Evolutionary conservation across 2,329 filamentous ascomycete genomes (phyloP).

Genomic region (Xylariaceae sp.): DNA sequence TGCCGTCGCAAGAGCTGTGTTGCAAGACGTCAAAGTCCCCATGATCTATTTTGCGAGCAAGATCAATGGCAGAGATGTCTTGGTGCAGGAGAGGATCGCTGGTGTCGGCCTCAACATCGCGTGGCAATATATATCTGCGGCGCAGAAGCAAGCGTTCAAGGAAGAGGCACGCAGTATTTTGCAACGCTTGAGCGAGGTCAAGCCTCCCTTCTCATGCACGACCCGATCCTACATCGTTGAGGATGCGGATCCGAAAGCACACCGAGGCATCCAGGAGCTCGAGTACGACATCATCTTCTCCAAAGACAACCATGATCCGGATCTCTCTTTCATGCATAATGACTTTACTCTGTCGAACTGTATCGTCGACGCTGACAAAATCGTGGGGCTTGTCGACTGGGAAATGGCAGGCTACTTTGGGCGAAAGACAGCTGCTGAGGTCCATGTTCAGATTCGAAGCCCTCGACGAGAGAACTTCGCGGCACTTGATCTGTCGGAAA

Average conservation of each 20-base stretch:
- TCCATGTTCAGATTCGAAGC: slow-evolving; percentile 9
- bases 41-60: slow-evolving; percentile 16
- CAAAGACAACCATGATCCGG: slow-evolving; percentile 6
- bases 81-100: slow-evolving; percentile 19
- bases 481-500: slow-evolving; percentile 12
- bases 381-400: slow-evolving; percentile 22
- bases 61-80: slow-evolving; percentile 14
- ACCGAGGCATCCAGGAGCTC: slow-evolving; percentile 5
- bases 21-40: slow-evolving; percentile 16
- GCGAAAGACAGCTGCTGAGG: slow-evolving; percentile 4
- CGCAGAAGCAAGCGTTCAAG: slow-evolving; percentile 16
- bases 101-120: slow-evolving; percentile 18
- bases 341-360: slow-evolving; percentile 17
- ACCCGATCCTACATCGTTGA: slow-evolving; percentile 5
- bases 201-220: not conserved
- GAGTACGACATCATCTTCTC: slow-evolving; percentile 13
- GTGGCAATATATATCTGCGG: slow-evolving; percentile 17
- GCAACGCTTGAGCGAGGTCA: slow-evolving; percentile 4
- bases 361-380: slow-evolving; percentile 21
- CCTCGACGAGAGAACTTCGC: slow-evolving; percentile 11
- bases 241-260: slow-evolving; percentile 3
- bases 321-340: slow-evolving; percentile 19
- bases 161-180: slow-evolving; percentile 17
- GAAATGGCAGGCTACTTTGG: slow-evolving; percentile 19
- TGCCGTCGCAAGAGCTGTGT: slow-evolving; percentile 4